phyloP scores from a whole-genome alignment of 106 monocot species.

The Phalaenopsis aphrodite region DNA sequence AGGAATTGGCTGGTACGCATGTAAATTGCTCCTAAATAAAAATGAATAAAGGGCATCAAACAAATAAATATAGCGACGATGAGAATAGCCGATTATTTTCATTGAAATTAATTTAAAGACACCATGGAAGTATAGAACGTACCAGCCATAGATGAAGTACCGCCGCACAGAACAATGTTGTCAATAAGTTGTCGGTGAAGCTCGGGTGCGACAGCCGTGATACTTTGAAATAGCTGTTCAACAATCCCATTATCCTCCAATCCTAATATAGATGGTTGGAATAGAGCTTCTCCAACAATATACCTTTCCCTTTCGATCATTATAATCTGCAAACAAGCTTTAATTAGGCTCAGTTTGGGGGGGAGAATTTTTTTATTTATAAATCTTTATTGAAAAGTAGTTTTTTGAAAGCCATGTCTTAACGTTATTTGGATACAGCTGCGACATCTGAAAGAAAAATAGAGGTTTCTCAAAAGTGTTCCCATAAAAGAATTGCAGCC shows the following conservation, averaged over 20 bases:
- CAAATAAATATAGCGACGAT: not conserved
- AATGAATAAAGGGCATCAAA: not conserved
- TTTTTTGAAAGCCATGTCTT: no score
- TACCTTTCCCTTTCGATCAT: constrained; percentile 69
- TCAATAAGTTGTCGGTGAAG: constrained; percentile 89
- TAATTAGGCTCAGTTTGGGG: not conserved
- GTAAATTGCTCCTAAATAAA: not conserved
- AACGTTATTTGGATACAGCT: no score
- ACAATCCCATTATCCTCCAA: constrained; percentile 91
- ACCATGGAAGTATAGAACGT: constrained; percentile 1
- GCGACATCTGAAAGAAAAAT: no score
- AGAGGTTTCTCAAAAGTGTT: no score
- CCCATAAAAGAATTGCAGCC: no score
- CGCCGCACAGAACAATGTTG: constrained; percentile 91
- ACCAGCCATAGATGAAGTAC: constrained; percentile 84
- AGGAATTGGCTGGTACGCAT: no score
- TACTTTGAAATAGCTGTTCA: constrained; percentile 82
- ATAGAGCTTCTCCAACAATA: constrained; percentile 91
- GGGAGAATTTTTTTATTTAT: no score
- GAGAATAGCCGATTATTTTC: not conserved
- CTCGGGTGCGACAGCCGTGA: constrained; percentile 83
- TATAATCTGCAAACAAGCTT: constrained; percentile 55
- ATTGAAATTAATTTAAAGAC: not conserved
- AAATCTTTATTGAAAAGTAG: no score
- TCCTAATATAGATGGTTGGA: constrained; percentile 77